Evolutionary conservation across 1,284 basidiomycete species (phyloP).

Genomic region (Trichosporon sp.): DNA sequence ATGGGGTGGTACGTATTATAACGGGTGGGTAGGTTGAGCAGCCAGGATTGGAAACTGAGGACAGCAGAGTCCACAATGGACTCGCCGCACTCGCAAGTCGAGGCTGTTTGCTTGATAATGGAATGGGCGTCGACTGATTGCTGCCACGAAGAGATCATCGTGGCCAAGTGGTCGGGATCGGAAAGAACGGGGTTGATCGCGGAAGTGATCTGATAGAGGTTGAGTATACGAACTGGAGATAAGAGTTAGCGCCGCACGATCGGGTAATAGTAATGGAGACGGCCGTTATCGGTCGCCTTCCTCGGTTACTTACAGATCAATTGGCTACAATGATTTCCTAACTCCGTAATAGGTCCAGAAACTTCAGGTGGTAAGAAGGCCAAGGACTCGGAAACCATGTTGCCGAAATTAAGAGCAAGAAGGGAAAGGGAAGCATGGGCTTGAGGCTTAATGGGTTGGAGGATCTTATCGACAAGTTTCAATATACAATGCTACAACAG

Average conservation of each 20-base stretch:
- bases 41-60: conserved; percentile 38
- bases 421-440: conserved; percentile 34
- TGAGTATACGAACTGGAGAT: conserved; percentile 43
- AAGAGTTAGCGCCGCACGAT: conserved; percentile 3
- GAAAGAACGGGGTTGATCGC: conserved; percentile 46
- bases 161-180: conserved; percentile 35
- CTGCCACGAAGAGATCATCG: conserved; percentile 44
- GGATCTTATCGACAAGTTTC: conserved; percentile 38
- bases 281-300: not conserved
- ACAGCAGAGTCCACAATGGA: conserved; percentile 36
- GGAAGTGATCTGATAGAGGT: conserved; percentile 43
- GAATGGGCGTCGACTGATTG: conserved; percentile 37
- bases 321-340: conserved; percentile 39
- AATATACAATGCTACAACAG: conserved; percentile 39
- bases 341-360: conserved; percentile 39
- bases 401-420: conserved; percentile 42
- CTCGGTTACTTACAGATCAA: conserved; percentile 37
- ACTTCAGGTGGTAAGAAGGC: conserved; percentile 35
- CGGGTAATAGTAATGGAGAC: not conserved
- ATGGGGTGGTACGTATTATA: conserved; percentile 22
- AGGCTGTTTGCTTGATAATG: conserved; percentile 43
- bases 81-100: conserved; percentile 39
- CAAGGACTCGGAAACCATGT: conserved; percentile 39
- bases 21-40: not conserved
- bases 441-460: conserved; percentile 28